Evolutionary conservation across 2,329 filamentous ascomycete genomes (phyloP), one percentile per base, ranked within the genome.

Genomic region (Colletotrichum ledebouriae): DNA sequence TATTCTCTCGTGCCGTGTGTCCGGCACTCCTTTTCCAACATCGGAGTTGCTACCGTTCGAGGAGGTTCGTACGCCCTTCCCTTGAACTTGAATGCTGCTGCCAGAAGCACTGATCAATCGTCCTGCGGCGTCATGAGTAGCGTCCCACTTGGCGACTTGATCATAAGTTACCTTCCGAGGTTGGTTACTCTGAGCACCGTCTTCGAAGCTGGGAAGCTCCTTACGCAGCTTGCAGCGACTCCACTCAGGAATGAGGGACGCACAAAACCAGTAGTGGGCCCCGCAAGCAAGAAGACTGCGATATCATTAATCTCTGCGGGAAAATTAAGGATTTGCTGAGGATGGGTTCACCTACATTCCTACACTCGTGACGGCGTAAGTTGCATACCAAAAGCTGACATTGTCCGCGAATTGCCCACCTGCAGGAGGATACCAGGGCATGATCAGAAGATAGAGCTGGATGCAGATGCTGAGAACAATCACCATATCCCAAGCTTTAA

Each of bases 371-470:
- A 89, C 86, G 25, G 86, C 85, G 72, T 93, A 92, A 0, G 90
- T 92, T 1, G 84, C 90, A 71, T 93, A 94, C 87, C 88, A 93
- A 77, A 94, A 93, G 59, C 86, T 90, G 1, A 92, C 90, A 67
- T 90, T 87, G 0, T 90, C 90, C 0, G 85, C 87, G 29, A 85
- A 84, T 0, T 80, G 80, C 0, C 90, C 90, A 0, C 81, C 84
- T 1, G 82, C 80, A 0, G 91, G 91, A 2, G 90, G 91, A 70
- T 89, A 90, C 91, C 90, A 93, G 0, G 91, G 90, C 84, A 92
- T 91, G 29, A 89, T 83, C 3, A 93, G 79, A 47, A 92, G 79
- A 69, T 88, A 92, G 0, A 89, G 63, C 59, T 91, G 86, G 0
- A 88, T 79, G 0, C 87, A 75, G 52, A 90, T 84, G 55, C 84